Base-by-base conservation (phyloP, 331 rosid genomes). In the Quercus phellos region DNA sequence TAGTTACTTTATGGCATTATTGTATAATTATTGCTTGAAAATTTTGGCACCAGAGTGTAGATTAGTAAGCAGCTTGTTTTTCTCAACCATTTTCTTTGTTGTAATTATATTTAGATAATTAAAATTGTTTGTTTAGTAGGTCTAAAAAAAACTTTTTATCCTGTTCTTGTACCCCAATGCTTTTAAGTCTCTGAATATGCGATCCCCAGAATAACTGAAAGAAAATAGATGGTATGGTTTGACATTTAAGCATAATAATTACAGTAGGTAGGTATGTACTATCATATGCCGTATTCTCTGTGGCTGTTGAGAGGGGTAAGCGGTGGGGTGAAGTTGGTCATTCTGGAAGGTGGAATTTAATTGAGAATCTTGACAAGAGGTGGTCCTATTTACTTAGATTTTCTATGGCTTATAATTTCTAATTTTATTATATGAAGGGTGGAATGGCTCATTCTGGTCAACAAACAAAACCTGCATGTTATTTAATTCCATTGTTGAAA, bases 301-400 rank as follows among this genome's bases (percentile, higher is more conserved):
- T 79, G 73, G 79, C 30, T 61, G 70, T 82, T 79, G 70, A 3
- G 50, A 73, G 50, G 29, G 71, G 56, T 50, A 70, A 55, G 77
- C 24, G 50, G 73, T 30, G 72, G 71, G 58, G 59, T 58, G 69
- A 74, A 64, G 76, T n/a, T 38, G 43, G 56, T 78, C 64, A 74
- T 66, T 76, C 56, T 60, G 43, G 70, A 88, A 61, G 74, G 75
- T 51, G 72, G 60, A 83, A 50, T 74, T 70, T 72, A 56, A 75
- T 55, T 67, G 51, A 84, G 87, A 82, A 87, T 82, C 89, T 84
- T 80, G 90, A 90, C 84, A 81, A 74, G 55, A 74, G 51, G 60
- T 55, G 71, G 34, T 60, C 63, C 38, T 78, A 68, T 70, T 75
- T 63, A 68, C 80, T 78, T 82, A 30, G 68, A 55, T 55, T 68